Evolutionary conservation across 2,329 filamentous ascomycete genomes (phyloP).

Genomic region (Clonostachys byssicola): DNA sequence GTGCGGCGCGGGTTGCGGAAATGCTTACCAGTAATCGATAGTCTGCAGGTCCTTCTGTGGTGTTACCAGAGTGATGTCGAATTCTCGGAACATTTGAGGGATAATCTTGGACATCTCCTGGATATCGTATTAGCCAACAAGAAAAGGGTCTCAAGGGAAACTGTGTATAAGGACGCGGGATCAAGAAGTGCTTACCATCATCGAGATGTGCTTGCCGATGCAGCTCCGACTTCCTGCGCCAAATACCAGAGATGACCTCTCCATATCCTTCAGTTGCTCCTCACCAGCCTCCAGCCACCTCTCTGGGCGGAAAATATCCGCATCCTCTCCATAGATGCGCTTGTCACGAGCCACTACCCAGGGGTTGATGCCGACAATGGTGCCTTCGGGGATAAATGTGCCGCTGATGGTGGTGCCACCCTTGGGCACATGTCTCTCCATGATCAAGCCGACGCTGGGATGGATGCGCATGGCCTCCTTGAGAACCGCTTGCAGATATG

Average conservation of each 20-base stretch:
- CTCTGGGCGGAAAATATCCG: slow-evolving; percentile 64
- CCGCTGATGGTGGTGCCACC: slow-evolving; percentile 60
- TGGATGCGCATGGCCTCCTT: slow-evolving; percentile 77
- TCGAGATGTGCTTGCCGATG: slow-evolving; percentile 19
- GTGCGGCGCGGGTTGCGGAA: too few relatives aligned
- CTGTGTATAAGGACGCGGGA: too few relatives aligned
- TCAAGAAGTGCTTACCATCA: slow-evolving; percentile 14
- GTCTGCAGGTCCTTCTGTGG: too few relatives aligned
- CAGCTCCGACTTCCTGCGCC: slow-evolving; percentile 46
- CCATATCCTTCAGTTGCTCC: slow-evolving; percentile 38
- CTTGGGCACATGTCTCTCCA: slow-evolving; percentile 69
- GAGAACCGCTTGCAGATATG: slow-evolving; percentile 73
- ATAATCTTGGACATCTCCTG: slow-evolving; percentile 15
- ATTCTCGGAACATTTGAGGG: slow-evolving; percentile 12
- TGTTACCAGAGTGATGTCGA: neutral
- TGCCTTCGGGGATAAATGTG: slow-evolving; percentile 60
- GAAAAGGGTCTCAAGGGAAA: too few relatives aligned
- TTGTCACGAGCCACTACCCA: slow-evolving; percentile 70
- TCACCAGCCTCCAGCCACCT: slow-evolving; percentile 51
- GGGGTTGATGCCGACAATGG: slow-evolving; percentile 69
- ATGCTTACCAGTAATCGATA: too few relatives aligned
- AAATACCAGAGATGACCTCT: slow-evolving; percentile 32
- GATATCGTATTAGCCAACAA: neutral
- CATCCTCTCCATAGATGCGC: slow-evolving; percentile 65
- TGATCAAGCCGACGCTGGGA: slow-evolving; percentile 66